Conservation (phyloP, 164 flowering plant species). For the Liquidambar formosana region DNA sequence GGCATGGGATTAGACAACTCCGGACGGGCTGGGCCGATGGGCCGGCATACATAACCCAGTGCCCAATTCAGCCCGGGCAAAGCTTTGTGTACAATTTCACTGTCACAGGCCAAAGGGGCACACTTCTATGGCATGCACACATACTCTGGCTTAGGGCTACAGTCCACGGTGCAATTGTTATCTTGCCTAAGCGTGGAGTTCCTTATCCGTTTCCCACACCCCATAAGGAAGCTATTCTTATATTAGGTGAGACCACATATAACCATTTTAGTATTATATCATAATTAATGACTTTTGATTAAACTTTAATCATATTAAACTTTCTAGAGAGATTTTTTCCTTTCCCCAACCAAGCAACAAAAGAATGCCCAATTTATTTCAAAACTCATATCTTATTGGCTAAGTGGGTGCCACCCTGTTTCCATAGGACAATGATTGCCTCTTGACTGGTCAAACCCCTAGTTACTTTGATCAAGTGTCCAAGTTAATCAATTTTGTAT, state of each 20-base stretch:
- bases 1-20: slow-evolving; percentile 82
- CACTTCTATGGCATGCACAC: slow-evolving; percentile 82
- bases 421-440: too few relatives aligned
- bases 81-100: slow-evolving; percentile 75
- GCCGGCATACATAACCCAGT: slow-evolving; percentile 85
- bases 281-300: too few relatives aligned
- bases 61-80: slow-evolving; percentile 74
- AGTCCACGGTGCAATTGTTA: slow-evolving; percentile 73
- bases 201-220: slow-evolving; percentile 86
- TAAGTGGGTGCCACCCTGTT: too few relatives aligned
- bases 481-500: too few relatives aligned
- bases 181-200: slow-evolving; percentile 69
- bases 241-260: slow-evolving; percentile 42
- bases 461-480: too few relatives aligned
- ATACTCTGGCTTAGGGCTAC: slow-evolving; percentile 79
- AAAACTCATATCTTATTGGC: too few relatives aligned
- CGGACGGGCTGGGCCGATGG: slow-evolving; percentile 90
- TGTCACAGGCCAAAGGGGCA: slow-evolving; percentile 76
- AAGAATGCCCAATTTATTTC: too few relatives aligned
- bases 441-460: too few relatives aligned
- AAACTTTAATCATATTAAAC: too few relatives aligned
- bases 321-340: too few relatives aligned
- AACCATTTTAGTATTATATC: too few relatives aligned
- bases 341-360: too few relatives aligned
- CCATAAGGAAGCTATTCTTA: slow-evolving; percentile 53